A percentile compares a stretch with the other conserved stretches of the same genome.
These are phyloP conservation scores for Claviceps digitariae DNA, from an alignment of 2,329 filamentous ascomycete genomes.

Conservation along the genomic window DNA sequence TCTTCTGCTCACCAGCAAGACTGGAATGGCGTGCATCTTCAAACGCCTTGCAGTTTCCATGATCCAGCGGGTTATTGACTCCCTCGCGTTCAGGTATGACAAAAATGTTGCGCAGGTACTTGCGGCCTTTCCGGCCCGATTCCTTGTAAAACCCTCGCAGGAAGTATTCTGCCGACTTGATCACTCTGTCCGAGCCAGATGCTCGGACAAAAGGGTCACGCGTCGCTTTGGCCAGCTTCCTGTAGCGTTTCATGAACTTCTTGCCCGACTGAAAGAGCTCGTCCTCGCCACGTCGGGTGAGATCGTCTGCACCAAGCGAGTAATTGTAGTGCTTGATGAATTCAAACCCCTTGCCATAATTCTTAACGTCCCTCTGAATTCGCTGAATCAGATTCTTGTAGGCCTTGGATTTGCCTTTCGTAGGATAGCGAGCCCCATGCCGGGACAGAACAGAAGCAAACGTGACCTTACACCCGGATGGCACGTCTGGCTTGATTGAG, in stretches of 20 bases:
- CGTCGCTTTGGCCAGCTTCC: slow-evolving; percentile 35
- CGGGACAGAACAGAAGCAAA: slow-evolving; percentile 74
- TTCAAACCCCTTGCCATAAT: slow-evolving; percentile 48
- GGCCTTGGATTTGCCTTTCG: slow-evolving; percentile 45
- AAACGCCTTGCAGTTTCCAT: slow-evolving; percentile 58
- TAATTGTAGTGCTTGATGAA: slow-evolving; percentile 66
- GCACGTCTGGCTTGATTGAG: slow-evolving; percentile 43
- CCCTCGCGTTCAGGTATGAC: slow-evolving; percentile 52
- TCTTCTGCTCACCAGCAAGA: slow-evolving; percentile 37
- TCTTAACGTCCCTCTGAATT: slow-evolving; percentile 44
- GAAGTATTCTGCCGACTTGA: slow-evolving; percentile 64
- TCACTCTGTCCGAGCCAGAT: slow-evolving; percentile 55
- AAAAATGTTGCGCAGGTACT: slow-evolving; percentile 43
- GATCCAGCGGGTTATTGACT: slow-evolving; percentile 71
- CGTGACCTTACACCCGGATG: slow-evolving; percentile 56
- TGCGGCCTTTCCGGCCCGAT: slow-evolving; percentile 23
- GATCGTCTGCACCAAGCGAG: slow-evolving; percentile 52
- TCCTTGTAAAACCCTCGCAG: slow-evolving; percentile 53
- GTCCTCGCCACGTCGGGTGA: slow-evolving; percentile 52
- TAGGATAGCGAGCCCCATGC: slow-evolving; percentile 76
- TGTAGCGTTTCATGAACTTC: slow-evolving; percentile 65
- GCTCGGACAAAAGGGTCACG: slow-evolving; percentile 58
- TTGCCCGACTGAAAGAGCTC: slow-evolving; percentile 63
- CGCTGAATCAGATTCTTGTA: slow-evolving; percentile 53
- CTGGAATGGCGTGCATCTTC: slow-evolving; percentile 41